A percentile compares a stretch with the other conserved stretches of the same genome.
Conservation (phyloP, 2,329 filamentous ascomycete genomes). For the Fonsecaea nubica region DNA sequence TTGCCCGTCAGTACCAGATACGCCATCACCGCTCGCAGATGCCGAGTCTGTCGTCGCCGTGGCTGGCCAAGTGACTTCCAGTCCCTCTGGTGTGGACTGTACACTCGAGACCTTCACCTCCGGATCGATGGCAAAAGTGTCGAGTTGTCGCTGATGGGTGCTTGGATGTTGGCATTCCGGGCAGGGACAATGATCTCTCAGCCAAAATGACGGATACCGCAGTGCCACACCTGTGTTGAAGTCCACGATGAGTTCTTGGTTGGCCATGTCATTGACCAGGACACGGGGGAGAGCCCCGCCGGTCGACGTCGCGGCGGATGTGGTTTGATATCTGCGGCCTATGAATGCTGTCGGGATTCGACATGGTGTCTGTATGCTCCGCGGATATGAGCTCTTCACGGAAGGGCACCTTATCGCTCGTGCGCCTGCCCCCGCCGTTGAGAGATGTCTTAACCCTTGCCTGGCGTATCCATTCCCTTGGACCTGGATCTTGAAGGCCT, state of each 20-base stretch:
- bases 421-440: background rate
- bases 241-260: slow-evolving; percentile 40
- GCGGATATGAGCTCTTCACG: background rate
- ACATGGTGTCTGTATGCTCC: background rate
- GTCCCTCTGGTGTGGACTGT: slow-evolving; percentile 22
- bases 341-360: background rate
- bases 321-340: slow-evolving; percentile 6
- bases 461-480: background rate
- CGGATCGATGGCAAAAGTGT: slow-evolving; percentile 69
- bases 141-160: slow-evolving; percentile 71
- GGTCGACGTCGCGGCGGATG: background rate
- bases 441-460: slow-evolving; percentile 8
- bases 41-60: slow-evolving; percentile 49
- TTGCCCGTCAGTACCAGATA: slow-evolving; percentile 38
- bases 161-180: slow-evolving; percentile 69
- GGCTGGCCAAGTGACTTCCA: slow-evolving; percentile 33
- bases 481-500: background rate
- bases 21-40: slow-evolving; percentile 39
- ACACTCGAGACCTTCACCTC: slow-evolving; percentile 21
- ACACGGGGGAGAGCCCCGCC: slow-evolving; percentile 20
- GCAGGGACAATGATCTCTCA: slow-evolving; percentile 76
- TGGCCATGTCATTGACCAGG: slow-evolving; percentile 40
- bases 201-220: slow-evolving; percentile 40
- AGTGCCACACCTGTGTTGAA: slow-evolving; percentile 35
- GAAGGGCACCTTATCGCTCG: background rate